These are phyloP conservation scores for Coemansia sp. DNA, from an alignment of 192 early-diverging fungal genomes.

Conservation along the genomic window DNA sequence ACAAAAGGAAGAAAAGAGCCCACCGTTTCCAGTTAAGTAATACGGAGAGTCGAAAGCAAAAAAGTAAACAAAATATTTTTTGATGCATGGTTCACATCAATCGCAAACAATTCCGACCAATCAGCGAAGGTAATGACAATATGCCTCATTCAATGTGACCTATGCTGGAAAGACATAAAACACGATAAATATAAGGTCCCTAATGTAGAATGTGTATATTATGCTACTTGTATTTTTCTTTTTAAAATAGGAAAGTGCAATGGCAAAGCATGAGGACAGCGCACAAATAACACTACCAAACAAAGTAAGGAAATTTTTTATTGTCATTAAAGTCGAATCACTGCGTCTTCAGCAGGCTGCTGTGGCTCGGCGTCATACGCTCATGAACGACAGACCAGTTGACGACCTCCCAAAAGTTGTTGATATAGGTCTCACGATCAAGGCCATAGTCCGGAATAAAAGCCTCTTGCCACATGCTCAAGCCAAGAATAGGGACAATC, in stretches of 20 bases:
- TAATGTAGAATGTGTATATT: not conserved
- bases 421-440: conserved; percentile 42
- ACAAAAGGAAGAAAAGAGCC: too few species aligned
- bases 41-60: conserved; percentile 1
- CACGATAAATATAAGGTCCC: too few species aligned
- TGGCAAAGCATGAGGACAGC: not conserved
- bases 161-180: too few species aligned
- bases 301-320: not conserved
- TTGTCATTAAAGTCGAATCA: not conserved
- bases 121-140: not conserved
- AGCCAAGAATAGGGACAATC: conserved; percentile 40
- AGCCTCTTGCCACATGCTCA: conserved; percentile 59
- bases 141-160: not conserved
- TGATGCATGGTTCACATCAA: not conserved
- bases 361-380: conserved; percentile 29
- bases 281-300: not conserved
- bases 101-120: conserved; percentile 25
- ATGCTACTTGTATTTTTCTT: not conserved
- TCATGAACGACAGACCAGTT: conserved; percentile 52
- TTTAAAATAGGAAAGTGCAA: not conserved
- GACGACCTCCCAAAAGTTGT: conserved; percentile 50
- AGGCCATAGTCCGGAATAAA: conserved; percentile 50
- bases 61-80: not conserved
- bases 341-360: not conserved
- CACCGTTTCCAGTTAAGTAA: too few species aligned